Conservation (phyloP, 306 rosid genomes). For the Luffa acutangula region DNA sequence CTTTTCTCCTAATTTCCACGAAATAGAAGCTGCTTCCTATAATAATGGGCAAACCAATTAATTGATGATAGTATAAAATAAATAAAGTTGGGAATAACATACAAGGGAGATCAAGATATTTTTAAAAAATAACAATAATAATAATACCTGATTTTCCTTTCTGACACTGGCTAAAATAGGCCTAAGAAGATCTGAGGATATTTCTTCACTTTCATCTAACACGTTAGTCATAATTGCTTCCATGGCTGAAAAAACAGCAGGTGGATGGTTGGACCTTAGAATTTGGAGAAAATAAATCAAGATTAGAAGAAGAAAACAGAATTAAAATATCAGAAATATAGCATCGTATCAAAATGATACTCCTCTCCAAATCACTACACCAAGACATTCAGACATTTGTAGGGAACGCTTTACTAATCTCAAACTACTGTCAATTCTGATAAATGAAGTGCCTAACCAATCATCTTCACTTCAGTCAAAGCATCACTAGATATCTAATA, state of each 20-base stretch:
- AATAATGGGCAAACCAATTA: conserved; percentile 18
- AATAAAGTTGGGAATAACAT: neutral
- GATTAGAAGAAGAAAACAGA: conserved; percentile 11
- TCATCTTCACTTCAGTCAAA: conserved; percentile 1
- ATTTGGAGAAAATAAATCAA: conserved; percentile 25
- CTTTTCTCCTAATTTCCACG: conserved; percentile 55
- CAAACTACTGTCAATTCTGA: neutral
- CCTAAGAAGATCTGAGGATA: conserved; percentile 45
- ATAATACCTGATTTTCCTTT: conserved; percentile 52
- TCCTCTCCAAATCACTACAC: neutral
- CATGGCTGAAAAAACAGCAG: conserved; percentile 35
- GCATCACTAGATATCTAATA: neutral
- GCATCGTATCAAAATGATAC: neutral
- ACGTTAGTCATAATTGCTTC: conserved; percentile 51
- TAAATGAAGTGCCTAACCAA: neutral
- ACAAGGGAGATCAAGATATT: neutral
- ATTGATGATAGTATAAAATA: conserved; percentile 4
- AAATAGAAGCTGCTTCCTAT: conserved; percentile 42
- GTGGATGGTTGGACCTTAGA: conserved; percentile 49
- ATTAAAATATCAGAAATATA: neutral
- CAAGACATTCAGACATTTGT: neutral
- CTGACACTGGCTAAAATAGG: conserved; percentile 41
- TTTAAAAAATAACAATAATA: neutral
- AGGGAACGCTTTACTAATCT: neutral
- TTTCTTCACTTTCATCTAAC: conserved; percentile 54